Evolutionary conservation across 129 eudicot species (phyloP).

Genomic region (Arctium minus): DNA sequence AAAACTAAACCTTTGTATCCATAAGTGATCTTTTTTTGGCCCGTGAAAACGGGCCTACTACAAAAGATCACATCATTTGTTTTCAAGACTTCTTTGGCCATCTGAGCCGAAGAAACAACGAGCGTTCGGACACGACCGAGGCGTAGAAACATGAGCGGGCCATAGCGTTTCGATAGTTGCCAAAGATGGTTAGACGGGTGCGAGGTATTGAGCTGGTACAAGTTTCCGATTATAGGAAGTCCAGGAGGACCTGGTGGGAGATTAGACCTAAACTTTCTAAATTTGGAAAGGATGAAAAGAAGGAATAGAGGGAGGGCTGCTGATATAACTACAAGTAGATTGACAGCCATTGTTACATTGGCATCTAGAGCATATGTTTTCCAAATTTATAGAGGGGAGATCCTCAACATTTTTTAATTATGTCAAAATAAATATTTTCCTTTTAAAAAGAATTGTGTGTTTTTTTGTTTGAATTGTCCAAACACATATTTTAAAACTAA

Average conservation of each 20-base stretch:
- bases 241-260: constrained; percentile 33
- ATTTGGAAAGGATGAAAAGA: background rate
- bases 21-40: constrained; percentile 27
- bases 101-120: constrained; percentile 20
- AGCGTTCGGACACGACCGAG: constrained; percentile 17
- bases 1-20: constrained; percentile 25
- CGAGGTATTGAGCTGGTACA: constrained; percentile 20
- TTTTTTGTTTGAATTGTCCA: too few species aligned
- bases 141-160: constrained; percentile 27
- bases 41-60: constrained; percentile 29
- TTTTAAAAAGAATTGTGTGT: too few species aligned
- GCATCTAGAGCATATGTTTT: background rate
- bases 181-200: constrained; percentile 11
- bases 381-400: background rate
- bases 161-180: constrained; percentile 25
- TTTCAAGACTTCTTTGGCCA: constrained; percentile 36
- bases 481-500: too few species aligned
- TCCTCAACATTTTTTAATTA: background rate
- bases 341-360: constrained; percentile 3
- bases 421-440: background rate
- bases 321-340: background rate
- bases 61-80: constrained; percentile 35
- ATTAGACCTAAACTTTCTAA: background rate
- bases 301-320: constrained; percentile 2
- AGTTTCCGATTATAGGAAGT: constrained; percentile 36